A percentile compares a stretch with the other conserved stretches of the same genome.
These are phyloP conservation scores for Chionographis japonica DNA, from an alignment of 106 monocot genomes.

Conservation along the genomic window DNA sequence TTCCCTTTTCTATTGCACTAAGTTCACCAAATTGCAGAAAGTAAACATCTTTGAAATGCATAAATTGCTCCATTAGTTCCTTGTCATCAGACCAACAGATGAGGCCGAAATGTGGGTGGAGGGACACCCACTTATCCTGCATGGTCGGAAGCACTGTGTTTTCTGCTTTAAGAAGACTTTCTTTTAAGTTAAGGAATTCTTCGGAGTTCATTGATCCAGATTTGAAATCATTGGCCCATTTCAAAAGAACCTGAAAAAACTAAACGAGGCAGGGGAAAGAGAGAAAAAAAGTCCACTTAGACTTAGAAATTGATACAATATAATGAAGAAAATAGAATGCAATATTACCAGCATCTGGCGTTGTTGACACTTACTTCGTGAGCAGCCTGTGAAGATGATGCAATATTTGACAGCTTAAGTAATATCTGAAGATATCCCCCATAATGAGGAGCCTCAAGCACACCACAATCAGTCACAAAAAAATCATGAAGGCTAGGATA, in stretches of 20 bases:
- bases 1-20: constrained; percentile 25
- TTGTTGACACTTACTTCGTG: constrained; percentile 24
- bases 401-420: constrained; percentile 22
- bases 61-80: constrained; percentile 29
- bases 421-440: constrained; percentile 38
- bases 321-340: too few relatives aligned
- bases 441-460: constrained; percentile 27
- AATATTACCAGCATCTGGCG: neutral
- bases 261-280: constrained; percentile 7
- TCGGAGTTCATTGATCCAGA: constrained; percentile 27
- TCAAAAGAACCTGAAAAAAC: constrained; percentile 44
- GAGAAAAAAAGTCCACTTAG: neutral
- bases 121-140: constrained; percentile 61
- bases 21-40: constrained; percentile 48
- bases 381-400: constrained; percentile 45
- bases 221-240: constrained; percentile 49
- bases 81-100: constrained; percentile 65
- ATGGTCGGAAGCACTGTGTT: constrained; percentile 48
- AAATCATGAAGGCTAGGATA: constrained; percentile 56
- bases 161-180: constrained; percentile 32
- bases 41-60: constrained; percentile 20
- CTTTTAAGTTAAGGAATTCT: constrained; percentile 35
- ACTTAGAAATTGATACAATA: too few relatives aligned
- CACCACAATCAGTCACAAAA: constrained; percentile 45
- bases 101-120: constrained; percentile 42